Conservation (phyloP, 2,329 filamentous ascomycete genomes). For the Lecanosticta acicola region DNA sequence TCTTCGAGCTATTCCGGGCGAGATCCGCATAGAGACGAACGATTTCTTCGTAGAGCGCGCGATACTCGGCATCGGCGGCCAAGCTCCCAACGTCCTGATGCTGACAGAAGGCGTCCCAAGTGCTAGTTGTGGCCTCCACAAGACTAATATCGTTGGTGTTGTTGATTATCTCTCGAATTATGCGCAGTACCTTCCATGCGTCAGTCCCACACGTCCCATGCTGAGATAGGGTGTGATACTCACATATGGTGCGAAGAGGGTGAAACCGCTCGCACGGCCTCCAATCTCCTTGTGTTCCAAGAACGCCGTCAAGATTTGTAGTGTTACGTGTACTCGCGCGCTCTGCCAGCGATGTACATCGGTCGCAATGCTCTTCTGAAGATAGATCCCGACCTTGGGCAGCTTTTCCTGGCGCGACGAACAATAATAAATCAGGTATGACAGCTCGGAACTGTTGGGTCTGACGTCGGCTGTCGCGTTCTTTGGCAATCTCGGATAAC, state of each 20-base stretch:
- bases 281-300: slow-evolving; percentile 65
- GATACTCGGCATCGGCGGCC: slow-evolving; percentile 77
- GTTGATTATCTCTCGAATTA: slow-evolving; percentile 70
- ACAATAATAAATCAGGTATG: slow-evolving; percentile 94
- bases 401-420: slow-evolving; percentile 92
- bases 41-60: slow-evolving; percentile 74
- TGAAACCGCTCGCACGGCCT: slow-evolving; percentile 74
- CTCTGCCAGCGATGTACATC: slow-evolving; percentile 87
- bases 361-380: slow-evolving; percentile 87
- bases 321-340: slow-evolving; percentile 81
- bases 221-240: background rate
- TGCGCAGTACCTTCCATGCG: slow-evolving; percentile 64
- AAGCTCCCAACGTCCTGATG: slow-evolving; percentile 82
- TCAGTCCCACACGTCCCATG: slow-evolving; percentile 2
- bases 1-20: slow-evolving; percentile 52
- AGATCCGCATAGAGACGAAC: slow-evolving; percentile 74
- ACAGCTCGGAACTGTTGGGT: slow-evolving; percentile 93
- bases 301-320: slow-evolving; percentile 84
- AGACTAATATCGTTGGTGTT: slow-evolving; percentile 83
- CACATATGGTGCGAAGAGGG: slow-evolving; percentile 65
- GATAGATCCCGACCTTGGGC: slow-evolving; percentile 88
- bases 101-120: slow-evolving; percentile 82
- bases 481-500: slow-evolving; percentile 89
- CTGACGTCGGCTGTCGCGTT: slow-evolving; percentile 79
- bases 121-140: slow-evolving; percentile 81